Evolutionary conservation across 1,139 yeast genomes (phyloP), one percentile per base, ranked within the genome.

Genomic region (Debaryomyces psychrophilus): DNA sequence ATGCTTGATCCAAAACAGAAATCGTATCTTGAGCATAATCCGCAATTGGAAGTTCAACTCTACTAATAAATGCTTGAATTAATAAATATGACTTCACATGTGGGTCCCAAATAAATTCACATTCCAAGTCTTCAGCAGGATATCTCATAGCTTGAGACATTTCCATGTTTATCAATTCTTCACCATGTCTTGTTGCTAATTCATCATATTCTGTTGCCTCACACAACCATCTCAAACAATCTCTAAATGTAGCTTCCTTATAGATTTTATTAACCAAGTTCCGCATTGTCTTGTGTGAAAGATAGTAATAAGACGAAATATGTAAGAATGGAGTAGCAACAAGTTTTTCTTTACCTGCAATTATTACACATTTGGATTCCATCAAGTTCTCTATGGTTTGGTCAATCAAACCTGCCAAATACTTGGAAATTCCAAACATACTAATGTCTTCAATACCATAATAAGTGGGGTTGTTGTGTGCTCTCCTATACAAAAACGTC

Each of bases 21-120:
- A 90, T 82, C 0, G 97, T 90, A 66, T 93, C 99, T 60, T 93
- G 98, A 11, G 88, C 76, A 62, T 95, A 95, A 72, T 93, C 99
- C 0, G 96, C 95, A 60, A 95, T 89, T 1, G 99, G 99, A 43
- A 93, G 71, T 51, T 89, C 95, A 9, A 87, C 78, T 47, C 96
- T 74, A 49, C 87, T 79, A 79, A 95, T 81, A 59, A 81, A 90
- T 0, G 98, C 97, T 64, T 95, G 98, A 11, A 93, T 64, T 50
- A 93, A 75, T 54, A 93, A 73, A 60, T 81, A 93, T 0, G 96
- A 85, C 62, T 93, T 93, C 53, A 93, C 92, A 64, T 93, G 98
- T 2, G 99, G 98, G 65, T 93, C 97, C 87, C 96, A 90, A 64
- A 90, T 85, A 51, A 85, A 86, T 52, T 83, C 83, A 49, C 79